phyloP scores from a whole-genome alignment of 139 green algal species.

The Trebouxia sp. region DNA sequence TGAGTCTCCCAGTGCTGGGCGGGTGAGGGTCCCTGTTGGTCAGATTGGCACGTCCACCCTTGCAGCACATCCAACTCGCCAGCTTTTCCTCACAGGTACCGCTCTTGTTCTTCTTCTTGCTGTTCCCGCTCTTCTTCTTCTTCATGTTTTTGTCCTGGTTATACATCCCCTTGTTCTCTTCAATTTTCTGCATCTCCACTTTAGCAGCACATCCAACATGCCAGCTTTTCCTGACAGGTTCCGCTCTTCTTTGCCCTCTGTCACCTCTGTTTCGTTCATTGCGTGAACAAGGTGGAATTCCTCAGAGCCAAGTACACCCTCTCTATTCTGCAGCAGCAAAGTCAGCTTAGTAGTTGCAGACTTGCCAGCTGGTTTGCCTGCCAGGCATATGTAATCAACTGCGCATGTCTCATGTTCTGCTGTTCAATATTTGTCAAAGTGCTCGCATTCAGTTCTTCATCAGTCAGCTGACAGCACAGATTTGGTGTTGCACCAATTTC shows the following conservation, averaged over 20 bases:
- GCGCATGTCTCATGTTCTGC: no score
- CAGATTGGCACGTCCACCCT: constrained; percentile 35
- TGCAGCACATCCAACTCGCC: constrained; percentile 34
- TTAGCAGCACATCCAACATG: constrained; percentile 33
- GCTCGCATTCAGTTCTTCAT: no score
- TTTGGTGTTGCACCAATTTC: no score
- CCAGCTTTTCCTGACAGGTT: constrained; percentile 37
- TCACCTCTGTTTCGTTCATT: no score
- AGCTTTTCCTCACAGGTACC: constrained; percentile 41
- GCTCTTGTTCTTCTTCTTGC: background rate
- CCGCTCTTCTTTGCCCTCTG: background rate
- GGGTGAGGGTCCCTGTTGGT: background rate
- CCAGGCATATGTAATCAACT: no score
- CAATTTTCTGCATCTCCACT: constrained; percentile 4
- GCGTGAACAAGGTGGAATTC: no score
- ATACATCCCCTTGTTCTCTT: background rate
- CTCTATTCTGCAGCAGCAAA: no score
- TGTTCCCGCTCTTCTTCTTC: background rate
- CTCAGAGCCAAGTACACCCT: no score
- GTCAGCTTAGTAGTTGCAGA: no score
- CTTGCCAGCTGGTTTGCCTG: no score
- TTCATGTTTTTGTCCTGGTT: background rate
- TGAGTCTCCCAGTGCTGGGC: constrained; percentile 12
- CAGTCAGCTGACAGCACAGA: no score
- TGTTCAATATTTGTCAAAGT: no score